Evolutionary conservation across 768 basidiomycete species (phyloP), one percentile per base, ranked within the genome.

Genomic region (Phlegmacium glaucopus): DNA sequence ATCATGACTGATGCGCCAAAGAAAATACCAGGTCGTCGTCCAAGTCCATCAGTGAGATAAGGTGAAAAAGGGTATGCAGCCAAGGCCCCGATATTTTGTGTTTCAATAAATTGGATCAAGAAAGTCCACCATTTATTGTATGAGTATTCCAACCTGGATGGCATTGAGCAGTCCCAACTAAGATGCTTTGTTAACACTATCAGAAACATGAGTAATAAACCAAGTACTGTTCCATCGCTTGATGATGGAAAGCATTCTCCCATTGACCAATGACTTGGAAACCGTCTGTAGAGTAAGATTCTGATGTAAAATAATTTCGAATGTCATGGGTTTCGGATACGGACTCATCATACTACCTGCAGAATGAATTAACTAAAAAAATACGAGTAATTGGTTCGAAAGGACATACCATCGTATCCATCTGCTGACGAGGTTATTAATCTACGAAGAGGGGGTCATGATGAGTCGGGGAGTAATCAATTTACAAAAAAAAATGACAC

Each of bases 341-440:
- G 29, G 45, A 68, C 66, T 82, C 81, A 82, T 81, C 74, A 83
- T 75, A 52, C 78, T 79, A 13, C 80, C 78, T 65, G 44, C 42
- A 26, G 4, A 9, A 29, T n/a, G 7, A 46, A 25, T 15, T 45
- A 6, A 52, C 39, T 41, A 35, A 17, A 17, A 42, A 40, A 36
- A 49, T 27, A 18, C 15, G 26, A 37, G 17, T 35, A n/a, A 1
- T 30, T 11, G 26, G 6, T n/a, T n/a, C n/a, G 13, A 11, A 69
- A 26, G 71, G 75, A 49, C 83, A 56, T 16, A 58, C 62, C 64
- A 56, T 82, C 81, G 55, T 78, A 83, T 26, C 82, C 82, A 55
- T 78, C 81, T 3, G 75, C 82, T 6, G 78, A 80, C 12, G 80
- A 80, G 0, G 80, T 83, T 52, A 83, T 78, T 42, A 83, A 68